Percentiles rank a stretch among this genome's conserved stretches.
These are phyloP conservation scores for Hanseniaspora thailandica DNA, from an alignment of 805 yeast species.

Conservation along the genomic window DNA sequence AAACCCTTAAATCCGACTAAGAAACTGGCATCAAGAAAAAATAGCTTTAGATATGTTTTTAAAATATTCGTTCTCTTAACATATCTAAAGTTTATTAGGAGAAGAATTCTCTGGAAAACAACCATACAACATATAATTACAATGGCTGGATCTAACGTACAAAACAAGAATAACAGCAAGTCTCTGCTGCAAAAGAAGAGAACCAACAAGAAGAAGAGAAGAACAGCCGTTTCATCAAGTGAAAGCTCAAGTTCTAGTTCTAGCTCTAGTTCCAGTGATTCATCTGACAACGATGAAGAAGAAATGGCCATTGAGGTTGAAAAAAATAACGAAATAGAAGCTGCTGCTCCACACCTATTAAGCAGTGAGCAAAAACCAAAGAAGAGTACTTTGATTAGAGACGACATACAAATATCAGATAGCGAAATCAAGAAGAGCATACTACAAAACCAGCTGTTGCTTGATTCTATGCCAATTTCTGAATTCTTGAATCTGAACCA, in stretches of 20 bases:
- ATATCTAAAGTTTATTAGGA: too few species aligned
- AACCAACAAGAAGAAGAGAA: slow-evolving; percentile 65
- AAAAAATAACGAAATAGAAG: slow-evolving; percentile 12
- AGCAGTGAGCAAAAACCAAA: not conserved
- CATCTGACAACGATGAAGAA: slow-evolving; percentile 9
- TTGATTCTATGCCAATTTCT: slow-evolving; percentile 3
- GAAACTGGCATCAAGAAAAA: too few species aligned
- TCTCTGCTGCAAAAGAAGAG: slow-evolving; percentile 20
- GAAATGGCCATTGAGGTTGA: not conserved
- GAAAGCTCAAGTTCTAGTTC: slow-evolving; percentile 1
- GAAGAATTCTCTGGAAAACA: too few species aligned
- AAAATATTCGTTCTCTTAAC: not conserved
- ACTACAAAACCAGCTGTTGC: slow-evolving; percentile 1
- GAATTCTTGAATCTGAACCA: slow-evolving; percentile 7
- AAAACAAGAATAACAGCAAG: slow-evolving; percentile 21
- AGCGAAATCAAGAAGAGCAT: slow-evolving; percentile 21
- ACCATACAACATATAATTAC: not conserved
- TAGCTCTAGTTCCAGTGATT: slow-evolving; percentile 33
- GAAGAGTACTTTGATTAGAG: slow-evolving; percentile 16
- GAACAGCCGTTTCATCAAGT: slow-evolving; percentile 59
- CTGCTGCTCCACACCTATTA: slow-evolving; percentile 5
- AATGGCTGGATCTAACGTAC: not conserved
- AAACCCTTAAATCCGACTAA: not conserved
- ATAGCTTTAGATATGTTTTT: too few species aligned
- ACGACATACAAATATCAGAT: slow-evolving; percentile 28